These are phyloP conservation scores for Phytopythium boreale DNA, from an alignment of 352 stramenopile species.

Conservation along the genomic window DNA sequence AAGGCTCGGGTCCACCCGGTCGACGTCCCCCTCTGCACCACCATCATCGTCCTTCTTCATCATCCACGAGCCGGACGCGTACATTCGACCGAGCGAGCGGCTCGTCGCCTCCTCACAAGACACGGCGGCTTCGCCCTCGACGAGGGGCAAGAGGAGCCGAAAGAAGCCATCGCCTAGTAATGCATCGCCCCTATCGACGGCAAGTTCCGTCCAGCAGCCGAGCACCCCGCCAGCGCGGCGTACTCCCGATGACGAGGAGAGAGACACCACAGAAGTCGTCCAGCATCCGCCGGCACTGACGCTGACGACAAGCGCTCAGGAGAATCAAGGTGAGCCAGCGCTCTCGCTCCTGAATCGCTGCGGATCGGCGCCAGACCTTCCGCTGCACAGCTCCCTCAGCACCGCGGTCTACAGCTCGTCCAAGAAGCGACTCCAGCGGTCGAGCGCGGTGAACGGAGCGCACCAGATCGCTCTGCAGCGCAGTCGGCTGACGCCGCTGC, in stretches of 20 bases:
- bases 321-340: background rate
- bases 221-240: background rate
- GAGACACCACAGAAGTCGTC: background rate
- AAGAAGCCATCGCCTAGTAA: background rate
- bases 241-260: background rate
- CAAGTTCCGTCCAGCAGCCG: background rate
- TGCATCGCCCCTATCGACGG: background rate
- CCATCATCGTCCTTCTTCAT: conserved; percentile 65
- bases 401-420: conserved; percentile 58
- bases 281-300: background rate
- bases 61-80: conserved; percentile 42
- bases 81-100: conserved; percentile 28
- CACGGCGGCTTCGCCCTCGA: background rate
- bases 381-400: conserved; percentile 49
- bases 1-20: background rate
- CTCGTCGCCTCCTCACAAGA: conserved; percentile 9
- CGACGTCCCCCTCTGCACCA: conserved; percentile 1
- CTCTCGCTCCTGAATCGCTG: conserved; percentile 56
- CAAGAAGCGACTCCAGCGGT: conserved; percentile 52
- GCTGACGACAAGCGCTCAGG: background rate
- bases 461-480: conserved; percentile 44
- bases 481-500: conserved; percentile 57
- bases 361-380: conserved; percentile 59
- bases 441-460: conserved; percentile 23
- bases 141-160: conserved; percentile 1